phyloP scores from a whole-genome alignment of 2,329 filamentous ascomycete species.

The Xylaria sp. region DNA sequence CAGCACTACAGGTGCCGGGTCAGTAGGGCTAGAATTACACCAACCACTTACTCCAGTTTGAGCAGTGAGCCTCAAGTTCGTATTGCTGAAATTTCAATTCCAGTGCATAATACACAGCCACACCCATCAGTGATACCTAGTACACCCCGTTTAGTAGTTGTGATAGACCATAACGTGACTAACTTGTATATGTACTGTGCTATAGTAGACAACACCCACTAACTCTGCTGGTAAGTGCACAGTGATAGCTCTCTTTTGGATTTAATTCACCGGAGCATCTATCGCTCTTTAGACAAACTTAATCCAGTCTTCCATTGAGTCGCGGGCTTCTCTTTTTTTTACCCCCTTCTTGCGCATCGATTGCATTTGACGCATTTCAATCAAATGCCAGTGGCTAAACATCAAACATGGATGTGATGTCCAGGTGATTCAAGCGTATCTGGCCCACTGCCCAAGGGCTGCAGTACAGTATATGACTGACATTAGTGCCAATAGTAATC shows the following conservation, averaged over 20 bases:
- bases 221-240: too few relatives aligned
- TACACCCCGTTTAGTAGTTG: neutral
- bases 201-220: too few relatives aligned
- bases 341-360: too few relatives aligned
- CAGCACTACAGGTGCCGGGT: neutral
- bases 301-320: too few relatives aligned
- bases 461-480: neutral
- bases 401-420: neutral
- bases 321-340: too few relatives aligned
- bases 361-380: too few relatives aligned
- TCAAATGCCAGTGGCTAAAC: too few relatives aligned
- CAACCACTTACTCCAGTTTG: neutral
- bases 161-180: too few relatives aligned
- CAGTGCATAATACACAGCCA: conserved; percentile 31
- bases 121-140: neutral
- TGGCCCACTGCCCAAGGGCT: neutral
- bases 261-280: too few relatives aligned
- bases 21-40: neutral
- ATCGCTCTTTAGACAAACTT: too few relatives aligned
- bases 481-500: neutral
- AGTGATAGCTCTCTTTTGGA: too few relatives aligned
- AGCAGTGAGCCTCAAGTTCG: conserved; percentile 1
- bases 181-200: too few relatives aligned
- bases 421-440: neutral
- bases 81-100: conserved; percentile 32